Evolutionary conservation across 2,329 filamentous ascomycete species (phyloP), one percentile per base, ranked within the genome.

Genomic region (Peltaster fructicola): DNA sequence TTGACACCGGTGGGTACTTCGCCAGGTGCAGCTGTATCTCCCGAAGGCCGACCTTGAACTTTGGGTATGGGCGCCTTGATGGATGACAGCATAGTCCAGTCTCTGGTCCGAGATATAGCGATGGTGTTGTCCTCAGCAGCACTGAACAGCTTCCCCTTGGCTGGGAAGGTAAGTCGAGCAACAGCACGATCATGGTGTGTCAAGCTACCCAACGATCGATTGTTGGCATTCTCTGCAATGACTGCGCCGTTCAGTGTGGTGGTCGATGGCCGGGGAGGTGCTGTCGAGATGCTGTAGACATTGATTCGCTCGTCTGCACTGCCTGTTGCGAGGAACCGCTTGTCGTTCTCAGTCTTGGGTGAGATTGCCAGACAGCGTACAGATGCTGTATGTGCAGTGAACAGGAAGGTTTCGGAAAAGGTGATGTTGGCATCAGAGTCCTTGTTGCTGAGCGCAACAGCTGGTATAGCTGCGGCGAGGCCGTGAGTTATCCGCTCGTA

Each of bases 231-330:
- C 54, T 92, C 79, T 26, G 75, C 64, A 34, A 88, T 75, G 34
- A 77, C 71, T 30, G 73, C 73, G 32, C 71, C 68, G 20, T 73
- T 65, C 25, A 90, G 59, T 8, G 65, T 34, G 62, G 63, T 30
- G 65, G 70, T 26, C 68, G 68, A 38, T 71, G 68, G 14, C 64
- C 71, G 8, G 2, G 56, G 54, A 6, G 56, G 52, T 8, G 45
- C 41, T 6, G 54, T 55, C 10, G 84, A 91, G 27, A 98, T 60
- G 32, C 73, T 81, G 61, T 92, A 98, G 27, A 98, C 65, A 47
- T 98, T 93, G 56, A 98, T 79, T 34, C 81, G 72, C 54, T 93
- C 82, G 52, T 98, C 88, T 13, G 80, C 90, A 50, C 78, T 76
- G 38, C 88, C 88, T 7, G 78, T 91, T 8, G 88, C 88, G 23